Evolutionary conservation across 345 rosid species (phyloP).

Genomic region (Aquilaria yunnanensis): DNA sequence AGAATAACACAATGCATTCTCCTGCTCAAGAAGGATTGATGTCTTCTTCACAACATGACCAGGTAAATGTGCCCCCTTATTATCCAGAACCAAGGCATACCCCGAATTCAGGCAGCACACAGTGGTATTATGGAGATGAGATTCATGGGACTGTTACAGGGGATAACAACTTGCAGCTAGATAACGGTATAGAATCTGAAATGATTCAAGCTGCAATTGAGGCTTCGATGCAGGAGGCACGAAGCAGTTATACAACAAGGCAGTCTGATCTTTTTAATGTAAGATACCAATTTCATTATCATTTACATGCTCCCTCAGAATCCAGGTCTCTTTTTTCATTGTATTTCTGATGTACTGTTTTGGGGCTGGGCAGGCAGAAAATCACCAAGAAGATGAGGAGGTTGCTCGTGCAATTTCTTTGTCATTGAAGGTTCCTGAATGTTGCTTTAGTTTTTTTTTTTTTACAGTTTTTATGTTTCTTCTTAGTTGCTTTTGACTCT

Average conservation of each 20-base stretch:
- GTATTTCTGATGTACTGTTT: slow-evolving; percentile 17
- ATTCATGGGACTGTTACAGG: slow-evolving; percentile 27
- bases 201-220: slow-evolving; percentile 73
- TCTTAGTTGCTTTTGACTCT: slow-evolving; percentile 18
- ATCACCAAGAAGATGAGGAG: slow-evolving; percentile 56
- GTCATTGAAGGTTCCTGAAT: slow-evolving; percentile 60
- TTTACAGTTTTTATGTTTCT: background rate
- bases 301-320: slow-evolving; percentile 2
- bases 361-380: slow-evolving; percentile 28
- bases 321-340: slow-evolving; percentile 1
- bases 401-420: slow-evolving; percentile 66
- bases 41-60: slow-evolving; percentile 21
- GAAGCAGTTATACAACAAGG: slow-evolving; percentile 17
- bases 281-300: slow-evolving; percentile 2
- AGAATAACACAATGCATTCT: slow-evolving; percentile 21
- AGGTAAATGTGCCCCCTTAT: slow-evolving; percentile 31
- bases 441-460: slow-evolving; percentile 7
- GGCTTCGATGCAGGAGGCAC: slow-evolving; percentile 65
- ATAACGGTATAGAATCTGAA: slow-evolving; percentile 53
- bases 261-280: slow-evolving; percentile 15
- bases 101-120: slow-evolving; percentile 18
- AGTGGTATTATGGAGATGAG: slow-evolving; percentile 23
- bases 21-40: slow-evolving; percentile 33
- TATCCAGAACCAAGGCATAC: slow-evolving; percentile 34
- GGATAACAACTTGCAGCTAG: slow-evolving; percentile 19